Evolutionary conservation across 1,284 basidiomycete species (phyloP).

Genomic region (Thelephora terrestris): DNA sequence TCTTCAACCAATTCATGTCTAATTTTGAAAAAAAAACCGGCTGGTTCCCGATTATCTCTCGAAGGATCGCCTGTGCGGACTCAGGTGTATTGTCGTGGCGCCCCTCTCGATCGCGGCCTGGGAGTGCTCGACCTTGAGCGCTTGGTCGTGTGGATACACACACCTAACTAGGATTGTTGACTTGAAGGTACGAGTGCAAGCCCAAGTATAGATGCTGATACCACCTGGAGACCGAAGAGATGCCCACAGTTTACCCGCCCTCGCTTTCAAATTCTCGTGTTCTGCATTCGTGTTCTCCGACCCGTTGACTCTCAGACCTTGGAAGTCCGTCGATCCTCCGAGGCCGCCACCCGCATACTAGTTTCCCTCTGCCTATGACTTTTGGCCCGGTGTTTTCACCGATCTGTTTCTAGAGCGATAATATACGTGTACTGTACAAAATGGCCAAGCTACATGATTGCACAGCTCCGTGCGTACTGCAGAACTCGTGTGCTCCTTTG

Average conservation of each 20-base stretch:
- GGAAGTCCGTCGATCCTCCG: conserved; percentile 39
- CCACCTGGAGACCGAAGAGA: conserved; percentile 37
- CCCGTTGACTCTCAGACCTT: too few species aligned
- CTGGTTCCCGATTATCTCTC: neutral
- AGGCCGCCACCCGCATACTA: conserved; percentile 17
- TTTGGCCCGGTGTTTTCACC: conserved; percentile 26
- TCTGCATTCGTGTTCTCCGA: too few species aligned
- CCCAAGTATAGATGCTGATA: conserved; percentile 43
- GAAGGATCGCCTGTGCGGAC: conserved; percentile 5
- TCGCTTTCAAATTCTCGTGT: too few species aligned
- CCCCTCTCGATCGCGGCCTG: conserved; percentile 3
- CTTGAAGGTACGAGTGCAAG: conserved; percentile 33
- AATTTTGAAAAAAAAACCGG: conserved; percentile 12
- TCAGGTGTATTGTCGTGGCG: conserved; percentile 3
- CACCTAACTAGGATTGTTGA: conserved; percentile 41
- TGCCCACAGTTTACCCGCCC: too few species aligned
- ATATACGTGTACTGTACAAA: conserved; percentile 15
- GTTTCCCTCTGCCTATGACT: conserved; percentile 22
- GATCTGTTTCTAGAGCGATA: conserved; percentile 25
- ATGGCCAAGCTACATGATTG: too few species aligned
- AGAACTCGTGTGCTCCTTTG: too few species aligned
- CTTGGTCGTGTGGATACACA: conserved; percentile 36
- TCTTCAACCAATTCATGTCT: conserved; percentile 14
- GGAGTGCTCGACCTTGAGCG: conserved; percentile 2
- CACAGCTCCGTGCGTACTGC: neutral